Conservation (phyloP, 306 rosid species). For the Quillaja saponaria region DNA sequence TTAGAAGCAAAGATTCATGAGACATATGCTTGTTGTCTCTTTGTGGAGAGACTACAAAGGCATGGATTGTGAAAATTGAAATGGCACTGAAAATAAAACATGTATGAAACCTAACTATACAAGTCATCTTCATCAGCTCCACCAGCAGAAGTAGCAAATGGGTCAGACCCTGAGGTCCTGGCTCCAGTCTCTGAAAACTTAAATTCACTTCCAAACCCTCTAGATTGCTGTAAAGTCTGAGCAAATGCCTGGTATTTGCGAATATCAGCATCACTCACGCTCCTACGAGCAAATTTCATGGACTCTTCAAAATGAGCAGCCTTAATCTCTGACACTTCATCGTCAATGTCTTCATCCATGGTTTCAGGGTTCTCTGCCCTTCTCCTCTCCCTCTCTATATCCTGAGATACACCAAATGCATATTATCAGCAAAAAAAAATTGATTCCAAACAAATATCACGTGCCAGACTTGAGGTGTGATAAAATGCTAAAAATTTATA, state of each 20-base stretch:
- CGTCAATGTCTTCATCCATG: conserved; percentile 50
- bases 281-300: conserved; percentile 58
- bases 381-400: conserved; percentile 51
- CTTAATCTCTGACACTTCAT: conserved; percentile 53
- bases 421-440: conserved; percentile 1
- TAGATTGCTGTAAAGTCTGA: conserved; percentile 58
- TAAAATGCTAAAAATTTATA: not conserved
- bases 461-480: not conserved
- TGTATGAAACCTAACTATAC: conserved; percentile 26
- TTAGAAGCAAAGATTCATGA: conserved; percentile 1
- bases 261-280: conserved; percentile 60
- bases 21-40: not conserved
- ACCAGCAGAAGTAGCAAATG: conserved; percentile 39
- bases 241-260: conserved; percentile 63
- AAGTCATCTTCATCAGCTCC: conserved; percentile 57
- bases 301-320: conserved; percentile 61
- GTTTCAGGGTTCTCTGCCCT: conserved; percentile 52
- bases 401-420: conserved; percentile 34
- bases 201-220: conserved; percentile 56
- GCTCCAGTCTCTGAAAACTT: conserved; percentile 40
- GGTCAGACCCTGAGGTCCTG: conserved; percentile 42
- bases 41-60: conserved; percentile 6
- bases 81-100: too few species aligned
- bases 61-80: not conserved
- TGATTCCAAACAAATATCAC: not conserved